Conservation (phyloP, 2,329 filamentous ascomycete species). For the Aspergillus sp. region DNA sequence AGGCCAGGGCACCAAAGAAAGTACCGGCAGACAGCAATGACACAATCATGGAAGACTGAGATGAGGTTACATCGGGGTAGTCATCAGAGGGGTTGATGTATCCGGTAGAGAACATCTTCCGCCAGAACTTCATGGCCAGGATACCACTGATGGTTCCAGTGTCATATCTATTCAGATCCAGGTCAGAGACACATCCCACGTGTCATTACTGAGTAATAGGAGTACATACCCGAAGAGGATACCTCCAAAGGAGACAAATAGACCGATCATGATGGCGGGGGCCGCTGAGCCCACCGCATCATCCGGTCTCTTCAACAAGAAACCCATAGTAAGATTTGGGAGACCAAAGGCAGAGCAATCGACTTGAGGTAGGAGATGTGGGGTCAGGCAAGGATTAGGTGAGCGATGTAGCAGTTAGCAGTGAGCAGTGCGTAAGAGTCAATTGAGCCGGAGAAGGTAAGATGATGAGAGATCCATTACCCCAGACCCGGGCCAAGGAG, state of each 20-base stretch:
- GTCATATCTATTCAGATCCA: slow-evolving; percentile 44
- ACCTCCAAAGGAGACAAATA: slow-evolving; percentile 61
- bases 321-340: slow-evolving; percentile 36
- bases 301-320: slow-evolving; percentile 49
- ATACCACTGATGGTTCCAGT: slow-evolving; percentile 58
- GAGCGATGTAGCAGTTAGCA: too few relatives aligned
- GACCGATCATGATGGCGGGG: slow-evolving; percentile 57
- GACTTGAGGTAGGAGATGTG: not conserved
- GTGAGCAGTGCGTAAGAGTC: not conserved
- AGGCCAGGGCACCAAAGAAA: slow-evolving; percentile 71
- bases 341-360: not conserved
- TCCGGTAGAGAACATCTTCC: slow-evolving; percentile 36
- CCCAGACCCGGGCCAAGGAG: not conserved
- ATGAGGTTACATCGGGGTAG: slow-evolving; percentile 55
- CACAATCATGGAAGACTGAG: slow-evolving; percentile 61
- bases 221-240: slow-evolving; percentile 57
- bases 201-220: slow-evolving; percentile 24
- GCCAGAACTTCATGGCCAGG: slow-evolving; percentile 52
- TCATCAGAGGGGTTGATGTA: slow-evolving; percentile 39
- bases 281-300: slow-evolving; percentile 49
- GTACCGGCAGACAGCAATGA: slow-evolving; percentile 73
- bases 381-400: not conserved
- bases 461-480: slow-evolving; percentile 2
- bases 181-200: not conserved
- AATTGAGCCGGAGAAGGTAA: not conserved